Evolutionary conservation across 1,139 yeast genomes (phyloP).

Genomic region (Scheffersomyces insectosa): DNA sequence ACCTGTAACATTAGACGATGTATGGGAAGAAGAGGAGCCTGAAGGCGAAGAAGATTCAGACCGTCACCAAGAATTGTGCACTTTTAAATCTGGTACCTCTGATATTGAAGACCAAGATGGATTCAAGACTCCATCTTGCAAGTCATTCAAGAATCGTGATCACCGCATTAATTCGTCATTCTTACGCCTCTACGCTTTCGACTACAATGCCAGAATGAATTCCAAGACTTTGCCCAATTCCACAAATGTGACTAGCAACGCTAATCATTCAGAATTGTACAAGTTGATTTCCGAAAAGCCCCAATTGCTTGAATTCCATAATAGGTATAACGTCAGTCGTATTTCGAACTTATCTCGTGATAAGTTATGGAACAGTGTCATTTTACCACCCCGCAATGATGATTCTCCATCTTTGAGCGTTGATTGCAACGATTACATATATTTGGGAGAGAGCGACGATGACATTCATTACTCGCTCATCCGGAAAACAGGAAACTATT

Average conservation of each 20-base stretch:
- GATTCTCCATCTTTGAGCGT: constrained; percentile 27
- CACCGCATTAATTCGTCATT: constrained; percentile 48
- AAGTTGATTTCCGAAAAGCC: constrained; percentile 16
- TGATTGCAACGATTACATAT: constrained; percentile 22
- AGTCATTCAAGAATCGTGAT: constrained; percentile 39
- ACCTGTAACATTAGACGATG: not conserved
- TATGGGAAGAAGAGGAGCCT: not conserved
- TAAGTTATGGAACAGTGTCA: constrained; percentile 52
- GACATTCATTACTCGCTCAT: constrained; percentile 6
- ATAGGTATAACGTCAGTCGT: constrained; percentile 25
- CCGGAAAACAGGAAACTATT: constrained; percentile 13
- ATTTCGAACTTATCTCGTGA: constrained; percentile 42
- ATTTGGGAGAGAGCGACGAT: constrained; percentile 13
- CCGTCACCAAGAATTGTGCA: not conserved
- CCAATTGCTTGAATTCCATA: constrained; percentile 28
- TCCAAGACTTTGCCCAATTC: constrained; percentile 30
- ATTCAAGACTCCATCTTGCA: constrained; percentile 7
- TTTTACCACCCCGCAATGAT: constrained; percentile 49
- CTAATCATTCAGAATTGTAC: constrained; percentile 12
- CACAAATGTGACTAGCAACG: constrained; percentile 27
- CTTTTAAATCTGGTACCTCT: not conserved
- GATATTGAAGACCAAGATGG: constrained; percentile 4
- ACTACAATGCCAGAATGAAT: constrained; percentile 34
- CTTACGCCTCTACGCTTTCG: constrained; percentile 48
- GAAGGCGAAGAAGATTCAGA: not conserved